Evolutionary conservation across 1,139 yeast genomes (phyloP).

Genomic region (Protomyces lactucae-debilis): DNA sequence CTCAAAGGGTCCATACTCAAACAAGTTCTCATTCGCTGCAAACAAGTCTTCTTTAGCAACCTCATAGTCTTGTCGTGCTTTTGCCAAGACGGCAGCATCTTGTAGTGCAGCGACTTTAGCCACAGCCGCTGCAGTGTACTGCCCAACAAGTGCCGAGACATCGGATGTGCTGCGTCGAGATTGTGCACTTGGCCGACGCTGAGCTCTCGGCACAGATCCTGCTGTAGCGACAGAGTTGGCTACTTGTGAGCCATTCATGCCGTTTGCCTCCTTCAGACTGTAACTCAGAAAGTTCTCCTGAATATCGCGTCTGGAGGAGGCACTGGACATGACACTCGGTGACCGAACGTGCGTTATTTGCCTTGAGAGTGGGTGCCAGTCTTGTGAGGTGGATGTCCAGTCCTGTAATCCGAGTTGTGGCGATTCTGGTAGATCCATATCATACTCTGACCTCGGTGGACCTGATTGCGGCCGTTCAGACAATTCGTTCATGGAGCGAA

Average conservation of each 20-base stretch:
- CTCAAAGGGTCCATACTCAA: constrained; percentile 22
- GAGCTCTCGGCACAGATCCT: not conserved
- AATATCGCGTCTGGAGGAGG: not conserved
- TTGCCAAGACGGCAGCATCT: not conserved
- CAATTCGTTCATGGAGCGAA: not conserved
- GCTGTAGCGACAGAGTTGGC: not conserved
- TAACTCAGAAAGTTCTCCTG: not conserved
- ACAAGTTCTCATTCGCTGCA: constrained; percentile 3
- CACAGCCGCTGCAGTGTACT: not conserved
- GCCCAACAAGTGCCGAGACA: not conserved
- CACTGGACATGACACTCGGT: not conserved
- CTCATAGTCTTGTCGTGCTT: not conserved
- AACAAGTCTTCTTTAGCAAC: not conserved
- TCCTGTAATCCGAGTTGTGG: not conserved
- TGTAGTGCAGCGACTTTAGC: not conserved
- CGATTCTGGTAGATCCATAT: not conserved
- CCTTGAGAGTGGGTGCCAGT: not conserved
- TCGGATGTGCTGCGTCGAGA: not conserved
- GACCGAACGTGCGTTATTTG: not conserved
- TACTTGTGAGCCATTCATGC: not conserved
- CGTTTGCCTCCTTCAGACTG: not conserved
- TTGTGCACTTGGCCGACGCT: not conserved
- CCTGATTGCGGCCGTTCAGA: not conserved
- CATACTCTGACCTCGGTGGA: not conserved
- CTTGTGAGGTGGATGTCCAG: not conserved